Conservation (phyloP, 306 rosid genomes). For the Castanea sativa region DNA sequence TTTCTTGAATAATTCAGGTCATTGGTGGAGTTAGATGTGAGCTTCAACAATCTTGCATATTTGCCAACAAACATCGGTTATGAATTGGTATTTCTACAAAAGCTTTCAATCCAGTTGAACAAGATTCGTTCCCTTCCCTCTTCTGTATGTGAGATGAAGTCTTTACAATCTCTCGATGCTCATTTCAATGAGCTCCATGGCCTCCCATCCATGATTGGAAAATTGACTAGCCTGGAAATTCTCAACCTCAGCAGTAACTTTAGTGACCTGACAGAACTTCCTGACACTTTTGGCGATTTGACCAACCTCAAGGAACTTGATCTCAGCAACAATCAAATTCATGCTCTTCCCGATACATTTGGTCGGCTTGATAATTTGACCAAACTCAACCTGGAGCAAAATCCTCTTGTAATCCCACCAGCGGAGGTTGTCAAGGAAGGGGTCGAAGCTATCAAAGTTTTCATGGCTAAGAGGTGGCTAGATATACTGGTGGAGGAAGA, state of each 20-base stretch:
- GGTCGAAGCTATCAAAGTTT: slow-evolving; percentile 63
- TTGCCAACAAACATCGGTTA: slow-evolving; percentile 94
- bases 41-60: slow-evolving; percentile 80
- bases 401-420: slow-evolving; percentile 86
- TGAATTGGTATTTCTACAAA: slow-evolving; percentile 57
- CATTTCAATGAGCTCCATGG: slow-evolving; percentile 90
- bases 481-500: slow-evolving; percentile 80
- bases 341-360: slow-evolving; percentile 76
- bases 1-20: slow-evolving; percentile 57
- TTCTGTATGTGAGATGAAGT: slow-evolving; percentile 79
- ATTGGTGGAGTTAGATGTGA: slow-evolving; percentile 86
- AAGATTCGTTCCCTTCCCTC: slow-evolving; percentile 83
- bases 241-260: slow-evolving; percentile 83
- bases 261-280: slow-evolving; percentile 75
- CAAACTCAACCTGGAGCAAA: slow-evolving; percentile 87
- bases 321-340: slow-evolving; percentile 93
- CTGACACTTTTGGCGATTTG: slow-evolving; percentile 81
- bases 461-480: slow-evolving; percentile 80
- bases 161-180: slow-evolving; percentile 76
- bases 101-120: slow-evolving; percentile 68
- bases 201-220: slow-evolving; percentile 80
- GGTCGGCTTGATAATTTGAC: slow-evolving; percentile 78
- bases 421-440: slow-evolving; percentile 60
- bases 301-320: slow-evolving; percentile 82
- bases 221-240: slow-evolving; percentile 50